A percentile compares a stretch with the other conserved stretches of the same genome.
These are phyloP conservation scores for Aristolochia californica DNA, from an alignment of 164 flowering plant species.

Conservation along the genomic window DNA sequence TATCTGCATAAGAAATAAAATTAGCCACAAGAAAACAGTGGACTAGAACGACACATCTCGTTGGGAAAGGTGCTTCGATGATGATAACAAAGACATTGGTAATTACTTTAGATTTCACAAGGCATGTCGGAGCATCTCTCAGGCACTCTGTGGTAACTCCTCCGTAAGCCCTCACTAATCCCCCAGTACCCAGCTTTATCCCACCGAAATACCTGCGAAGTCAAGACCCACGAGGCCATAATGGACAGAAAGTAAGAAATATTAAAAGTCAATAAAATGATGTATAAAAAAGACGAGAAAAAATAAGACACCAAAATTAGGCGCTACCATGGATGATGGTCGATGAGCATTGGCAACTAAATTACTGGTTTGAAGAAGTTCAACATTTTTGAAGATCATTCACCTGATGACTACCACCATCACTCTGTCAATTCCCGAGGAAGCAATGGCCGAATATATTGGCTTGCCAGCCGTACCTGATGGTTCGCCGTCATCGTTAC, in stretches of 20 bases:
- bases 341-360: no score
- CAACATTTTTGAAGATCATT: background rate
- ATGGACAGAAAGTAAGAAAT: background rate
- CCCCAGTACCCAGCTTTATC: slow-evolving; percentile 85
- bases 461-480: slow-evolving; percentile 98
- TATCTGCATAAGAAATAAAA: background rate
- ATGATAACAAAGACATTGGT: no score
- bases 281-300: no score
- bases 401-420: slow-evolving; percentile 96
- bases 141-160: slow-evolving; percentile 88
- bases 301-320: no score
- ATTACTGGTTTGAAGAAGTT: background rate
- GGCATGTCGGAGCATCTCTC: slow-evolving; percentile 63
- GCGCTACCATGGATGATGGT: no score
- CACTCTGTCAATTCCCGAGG: slow-evolving; percentile 85
- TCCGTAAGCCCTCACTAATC: slow-evolving; percentile 96
- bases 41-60: no score
- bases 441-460: slow-evolving; percentile 70
- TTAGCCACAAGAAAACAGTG: no score
- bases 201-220: slow-evolving; percentile 84
- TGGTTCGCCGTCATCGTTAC: slow-evolving; percentile 93
- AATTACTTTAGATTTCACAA: slow-evolving; percentile 76
- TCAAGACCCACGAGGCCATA: background rate
- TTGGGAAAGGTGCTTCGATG: no score
- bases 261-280: background rate